Evolutionary conservation across 768 basidiomycete genomes (phyloP).

Genomic region (Antrodiella citrinella): DNA sequence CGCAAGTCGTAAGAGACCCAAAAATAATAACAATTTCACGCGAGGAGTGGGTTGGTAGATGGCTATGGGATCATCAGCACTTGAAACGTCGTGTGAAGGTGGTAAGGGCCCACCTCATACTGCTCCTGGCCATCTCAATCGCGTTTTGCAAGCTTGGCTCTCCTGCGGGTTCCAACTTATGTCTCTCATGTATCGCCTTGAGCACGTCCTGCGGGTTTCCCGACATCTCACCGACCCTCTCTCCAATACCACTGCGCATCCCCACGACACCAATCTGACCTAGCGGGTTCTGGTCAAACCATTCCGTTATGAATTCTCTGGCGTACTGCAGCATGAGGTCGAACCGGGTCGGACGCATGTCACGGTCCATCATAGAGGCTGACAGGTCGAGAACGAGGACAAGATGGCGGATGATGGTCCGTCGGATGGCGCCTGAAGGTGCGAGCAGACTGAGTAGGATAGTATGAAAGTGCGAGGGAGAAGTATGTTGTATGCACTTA

Average conservation of each 20-base stretch:
- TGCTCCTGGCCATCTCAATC: slow-evolving; percentile 91
- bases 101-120: slow-evolving; percentile 61
- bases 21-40: slow-evolving; percentile 92
- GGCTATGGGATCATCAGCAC: slow-evolving; percentile 39
- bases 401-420: slow-evolving; percentile 94
- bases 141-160: slow-evolving; percentile 97
- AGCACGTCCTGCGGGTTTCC: slow-evolving; percentile 98
- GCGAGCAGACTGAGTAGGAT: slow-evolving; percentile 51
- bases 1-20: slow-evolving; percentile 92
- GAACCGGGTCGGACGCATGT: slow-evolving; percentile 92
- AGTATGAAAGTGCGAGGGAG: background rate
- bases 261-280: slow-evolving; percentile 95
- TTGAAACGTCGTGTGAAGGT: background rate
- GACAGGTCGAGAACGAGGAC: slow-evolving; percentile 91
- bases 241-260: slow-evolving; percentile 86
- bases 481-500: slow-evolving; percentile 26
- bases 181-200: slow-evolving; percentile 73
- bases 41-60: slow-evolving; percentile 95
- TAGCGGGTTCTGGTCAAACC: slow-evolving; percentile 99
- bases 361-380: slow-evolving; percentile 86
- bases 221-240: slow-evolving; percentile 87
- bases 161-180: slow-evolving; percentile 82
- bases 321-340: slow-evolving; percentile 87
- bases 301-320: slow-evolving; percentile 87
- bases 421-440: slow-evolving; percentile 80